Evolutionary conservation across 495 filamentous ascomycete species (phyloP).

Genomic region (Xylaria longipes): DNA sequence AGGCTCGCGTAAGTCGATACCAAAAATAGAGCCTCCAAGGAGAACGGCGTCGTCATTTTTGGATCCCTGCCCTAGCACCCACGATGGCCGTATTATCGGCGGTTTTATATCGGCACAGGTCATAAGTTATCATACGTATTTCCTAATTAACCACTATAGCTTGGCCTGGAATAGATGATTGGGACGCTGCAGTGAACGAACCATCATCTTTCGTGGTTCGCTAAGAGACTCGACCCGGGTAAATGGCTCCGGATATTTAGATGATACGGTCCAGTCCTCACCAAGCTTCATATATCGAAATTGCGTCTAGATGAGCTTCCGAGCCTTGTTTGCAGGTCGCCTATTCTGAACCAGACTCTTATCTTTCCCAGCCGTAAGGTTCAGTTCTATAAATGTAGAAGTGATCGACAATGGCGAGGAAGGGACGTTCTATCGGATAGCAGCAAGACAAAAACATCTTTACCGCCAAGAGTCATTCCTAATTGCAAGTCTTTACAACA

Average conservation of each 20-base stretch:
- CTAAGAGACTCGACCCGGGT: conserved; percentile 40
- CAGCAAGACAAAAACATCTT: neutral
- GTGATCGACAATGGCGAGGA: conserved; percentile 18
- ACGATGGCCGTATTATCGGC: conserved; percentile 18
- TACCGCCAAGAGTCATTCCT: conserved; percentile 1
- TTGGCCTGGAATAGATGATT: conserved; percentile 19
- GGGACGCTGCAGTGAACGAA: conserved; percentile 6
- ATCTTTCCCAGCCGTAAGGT: conserved; percentile 25
- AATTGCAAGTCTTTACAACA: neutral
- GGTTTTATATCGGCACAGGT: conserved; percentile 15
- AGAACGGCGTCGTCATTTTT: conserved; percentile 10
- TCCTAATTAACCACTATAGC: conserved; percentile 19
- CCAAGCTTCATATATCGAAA: conserved; percentile 39
- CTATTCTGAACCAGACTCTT: conserved; percentile 31
- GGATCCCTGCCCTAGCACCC: conserved; percentile 10
- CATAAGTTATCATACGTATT: conserved; percentile 17
- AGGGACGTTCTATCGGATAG: neutral
- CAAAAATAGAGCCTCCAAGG: conserved; percentile 23
- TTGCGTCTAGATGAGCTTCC: conserved; percentile 41
- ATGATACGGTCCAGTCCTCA: conserved; percentile 35
- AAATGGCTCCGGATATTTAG: conserved; percentile 42
- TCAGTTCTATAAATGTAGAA: conserved; percentile 14
- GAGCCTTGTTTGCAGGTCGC: conserved; percentile 30
- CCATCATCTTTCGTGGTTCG: conserved; percentile 27
- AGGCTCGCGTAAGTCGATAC: conserved; percentile 12